Percentiles rank a stretch among this genome's conserved stretches.
These are phyloP conservation scores for Picocystis sp. DNA, from an alignment of 163 green algal genomes.

Conservation along the genomic window DNA sequence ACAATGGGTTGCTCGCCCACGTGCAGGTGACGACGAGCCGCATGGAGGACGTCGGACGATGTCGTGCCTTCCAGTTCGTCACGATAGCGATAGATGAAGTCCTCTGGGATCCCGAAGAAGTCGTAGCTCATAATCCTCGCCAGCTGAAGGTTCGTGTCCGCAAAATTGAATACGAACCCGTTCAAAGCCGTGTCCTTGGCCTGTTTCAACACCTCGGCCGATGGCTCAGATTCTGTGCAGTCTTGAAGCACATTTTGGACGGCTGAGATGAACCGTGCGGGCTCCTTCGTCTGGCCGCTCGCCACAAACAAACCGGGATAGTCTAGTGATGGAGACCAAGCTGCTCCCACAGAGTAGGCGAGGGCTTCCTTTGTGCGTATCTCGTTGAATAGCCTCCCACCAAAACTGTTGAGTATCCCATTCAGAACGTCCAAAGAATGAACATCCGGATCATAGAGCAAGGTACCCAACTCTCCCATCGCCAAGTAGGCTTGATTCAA, in stretches of 20 bases:
- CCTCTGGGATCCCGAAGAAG: slow-evolving; percentile 51
- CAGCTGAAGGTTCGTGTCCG: slow-evolving; percentile 35
- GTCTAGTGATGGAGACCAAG: slow-evolving; percentile 37
- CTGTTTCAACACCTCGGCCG: slow-evolving; percentile 15
- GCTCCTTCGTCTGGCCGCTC: slow-evolving; percentile 35
- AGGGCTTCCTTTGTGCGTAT: slow-evolving; percentile 53
- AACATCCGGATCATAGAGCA: slow-evolving; percentile 45
- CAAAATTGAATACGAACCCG: slow-evolving; percentile 77
- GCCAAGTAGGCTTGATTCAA: slow-evolving; percentile 36
- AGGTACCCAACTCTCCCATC: slow-evolving; percentile 44
- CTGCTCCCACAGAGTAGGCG: slow-evolving; percentile 53
- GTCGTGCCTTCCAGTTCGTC: slow-evolving; percentile 38
- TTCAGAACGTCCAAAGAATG: slow-evolving; percentile 51
- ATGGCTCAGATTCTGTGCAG: slow-evolving; percentile 1
- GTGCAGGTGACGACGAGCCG: slow-evolving; percentile 47
- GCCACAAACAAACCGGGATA: slow-evolving; percentile 48
- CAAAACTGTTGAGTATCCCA: slow-evolving; percentile 66
- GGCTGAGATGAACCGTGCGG: slow-evolving; percentile 29
- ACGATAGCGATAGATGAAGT: slow-evolving; percentile 56
- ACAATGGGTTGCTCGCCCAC: slow-evolving; percentile 28
- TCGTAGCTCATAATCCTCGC: slow-evolving; percentile 47
- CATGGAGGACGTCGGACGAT: slow-evolving; percentile 28
- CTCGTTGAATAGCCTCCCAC: slow-evolving; percentile 66
- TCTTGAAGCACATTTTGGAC: slow-evolving; percentile 26
- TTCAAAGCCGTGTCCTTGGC: slow-evolving; percentile 46